Evolutionary conservation across 352 stramenopile genomes (phyloP), one percentile per base, ranked within the genome.

Genomic region (Thraustochytrium striatum): DNA sequence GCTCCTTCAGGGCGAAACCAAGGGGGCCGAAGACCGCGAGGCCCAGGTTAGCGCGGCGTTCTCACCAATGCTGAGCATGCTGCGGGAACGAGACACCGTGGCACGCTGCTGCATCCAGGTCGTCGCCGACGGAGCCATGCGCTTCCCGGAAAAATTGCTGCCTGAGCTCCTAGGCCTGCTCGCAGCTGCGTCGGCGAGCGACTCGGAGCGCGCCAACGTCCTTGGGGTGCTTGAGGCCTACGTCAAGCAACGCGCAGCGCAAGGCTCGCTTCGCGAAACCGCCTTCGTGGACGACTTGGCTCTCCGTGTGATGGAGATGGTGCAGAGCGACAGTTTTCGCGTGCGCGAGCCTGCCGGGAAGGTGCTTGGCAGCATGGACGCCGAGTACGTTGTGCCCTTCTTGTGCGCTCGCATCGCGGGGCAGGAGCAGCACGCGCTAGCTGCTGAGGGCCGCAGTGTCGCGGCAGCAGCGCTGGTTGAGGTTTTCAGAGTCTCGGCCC

Each of bases 141-240:
- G 25, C 7, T 72, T 39, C 36, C 65, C 65, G 39, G 19, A 61
- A 21, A 30, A 70, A 11, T n/a, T 75, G 13, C 28, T 75, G 11
- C 65, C 65, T 19, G 65, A 75, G n/a, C 21, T 75, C 2, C 61
- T 68, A n/a, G 65, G 65, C 25, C 13, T 70, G 5, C 30, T 30
- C 16, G 65, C 41, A 5, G n/a, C 35, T n/a, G 1, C 44, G 11
- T 50, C 44, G 8, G 28, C 44, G 19, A 9, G 9, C 11, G 16
- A 55, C 13, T 16, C 11, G 5, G 39, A 72, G 30, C 65, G 52
- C 28, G 44, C 19, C 3, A 75, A 75, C 0, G 65, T 43, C 3
- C 65, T 75, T 39, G 9, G 41, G 28, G 50, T 38, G 11, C 32
- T 75, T 1, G 19, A 19, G 3, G 7, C 11, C 8, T 75, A 75